phyloP scores from a whole-genome alignment of 148 eudicot species.

The Vaccinium darrowii region DNA sequence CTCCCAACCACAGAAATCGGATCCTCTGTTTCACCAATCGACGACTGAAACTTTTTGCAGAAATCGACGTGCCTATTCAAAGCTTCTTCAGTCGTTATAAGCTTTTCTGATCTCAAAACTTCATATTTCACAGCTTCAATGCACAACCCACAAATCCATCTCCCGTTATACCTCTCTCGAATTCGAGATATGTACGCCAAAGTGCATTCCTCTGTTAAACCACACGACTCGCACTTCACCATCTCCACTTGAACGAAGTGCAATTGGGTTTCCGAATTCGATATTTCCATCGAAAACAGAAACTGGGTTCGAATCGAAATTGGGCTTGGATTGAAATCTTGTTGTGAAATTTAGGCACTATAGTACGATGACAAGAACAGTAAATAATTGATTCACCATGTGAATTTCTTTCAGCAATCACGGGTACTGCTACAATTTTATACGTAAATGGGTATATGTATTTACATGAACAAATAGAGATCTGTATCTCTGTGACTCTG shows the following conservation, averaged over 20 bases:
- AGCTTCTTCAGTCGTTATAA: constrained; percentile 28
- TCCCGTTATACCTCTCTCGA: constrained; percentile 22
- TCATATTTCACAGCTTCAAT: constrained; percentile 32
- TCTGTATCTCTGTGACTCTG: not conserved
- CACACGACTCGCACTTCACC: constrained; percentile 25
- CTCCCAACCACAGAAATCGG: constrained; percentile 25
- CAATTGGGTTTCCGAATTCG: constrained; percentile 10
- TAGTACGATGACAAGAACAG: not conserved
- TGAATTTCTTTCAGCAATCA: not conserved
- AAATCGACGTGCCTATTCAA: constrained; percentile 22
- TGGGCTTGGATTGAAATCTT: not conserved
- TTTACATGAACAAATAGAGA: not conserved
- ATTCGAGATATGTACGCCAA: constrained; percentile 23
- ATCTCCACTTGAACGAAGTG: constrained; percentile 1
- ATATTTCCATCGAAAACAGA: not conserved
- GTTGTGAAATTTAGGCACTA: not conserved
- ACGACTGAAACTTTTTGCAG: constrained; percentile 19
- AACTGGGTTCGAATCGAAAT: not conserved
- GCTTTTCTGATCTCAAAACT: constrained; percentile 18
- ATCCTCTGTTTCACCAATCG: constrained; percentile 14
- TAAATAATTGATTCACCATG: not conserved
- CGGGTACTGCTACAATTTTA: not conserved
- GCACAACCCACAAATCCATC: constrained; percentile 33
- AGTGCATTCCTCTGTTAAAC: constrained; percentile 35
- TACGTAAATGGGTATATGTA: not conserved